phyloP scores from a whole-genome alignment of 805 yeast genomes.

The Grigorovia transvaalensis region DNA sequence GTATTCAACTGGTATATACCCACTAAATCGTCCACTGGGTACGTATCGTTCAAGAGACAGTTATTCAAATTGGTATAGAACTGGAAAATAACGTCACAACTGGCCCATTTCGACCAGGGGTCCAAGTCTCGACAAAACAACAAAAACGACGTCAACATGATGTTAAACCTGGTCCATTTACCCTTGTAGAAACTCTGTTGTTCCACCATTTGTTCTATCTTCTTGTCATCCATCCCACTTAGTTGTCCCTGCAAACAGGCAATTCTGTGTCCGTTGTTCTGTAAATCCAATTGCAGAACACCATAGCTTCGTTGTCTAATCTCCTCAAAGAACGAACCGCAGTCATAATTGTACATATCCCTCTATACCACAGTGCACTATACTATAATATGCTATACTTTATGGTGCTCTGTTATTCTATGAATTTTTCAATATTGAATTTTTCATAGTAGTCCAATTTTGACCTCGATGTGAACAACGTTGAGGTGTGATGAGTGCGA shows the following conservation, averaged over 20 bases:
- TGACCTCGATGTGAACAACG: neutral
- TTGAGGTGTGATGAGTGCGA: neutral
- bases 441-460: neutral
- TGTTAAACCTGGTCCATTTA: conserved; percentile 31
- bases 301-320: conserved; percentile 5
- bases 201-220: conserved; percentile 13
- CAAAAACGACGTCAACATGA: conserved; percentile 39
- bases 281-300: conserved; percentile 23
- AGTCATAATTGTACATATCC: neutral
- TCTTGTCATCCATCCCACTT: conserved; percentile 5
- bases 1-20: conserved; percentile 19
- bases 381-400: no score
- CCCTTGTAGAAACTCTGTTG: conserved; percentile 10
- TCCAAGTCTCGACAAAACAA: conserved; percentile 39
- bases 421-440: neutral
- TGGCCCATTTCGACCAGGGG: conserved; percentile 39
- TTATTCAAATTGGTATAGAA: conserved; percentile 38
- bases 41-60: conserved; percentile 32
- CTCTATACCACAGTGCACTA: neutral
- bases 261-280: conserved; percentile 23
- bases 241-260: conserved; percentile 27
- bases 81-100: conserved; percentile 38
- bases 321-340: neutral
- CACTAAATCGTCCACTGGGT: conserved; percentile 27
- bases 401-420: no score